Conservation (phyloP, 148 eudicot genomes). For the Fallopia convolvulus region DNA sequence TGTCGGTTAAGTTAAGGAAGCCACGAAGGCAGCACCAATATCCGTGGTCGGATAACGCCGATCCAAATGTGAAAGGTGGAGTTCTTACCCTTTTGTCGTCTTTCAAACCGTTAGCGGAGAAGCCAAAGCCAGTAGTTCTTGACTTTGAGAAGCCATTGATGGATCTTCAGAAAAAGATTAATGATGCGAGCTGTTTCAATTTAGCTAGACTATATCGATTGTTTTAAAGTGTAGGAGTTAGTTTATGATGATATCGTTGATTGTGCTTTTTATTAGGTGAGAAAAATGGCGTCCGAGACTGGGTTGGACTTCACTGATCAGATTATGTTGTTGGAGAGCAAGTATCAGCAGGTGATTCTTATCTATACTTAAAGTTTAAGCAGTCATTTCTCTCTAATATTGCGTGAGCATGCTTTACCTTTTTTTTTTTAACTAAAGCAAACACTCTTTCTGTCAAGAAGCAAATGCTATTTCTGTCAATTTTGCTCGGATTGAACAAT, state of each 20-base stretch:
- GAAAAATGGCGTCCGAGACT: slow-evolving; percentile 83
- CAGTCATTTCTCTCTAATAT: not conserved
- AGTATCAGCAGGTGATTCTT: slow-evolving; percentile 59
- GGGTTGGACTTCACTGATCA: slow-evolving; percentile 84
- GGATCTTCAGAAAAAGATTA: slow-evolving; percentile 54
- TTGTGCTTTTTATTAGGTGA: slow-evolving; percentile 36
- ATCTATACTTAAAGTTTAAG: not conserved
- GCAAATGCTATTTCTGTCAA: not conserved
- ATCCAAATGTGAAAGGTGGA: slow-evolving; percentile 75
- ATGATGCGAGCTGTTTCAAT: slow-evolving; percentile 38
- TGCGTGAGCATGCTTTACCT: not conserved
- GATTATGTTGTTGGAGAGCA: slow-evolving; percentile 56
- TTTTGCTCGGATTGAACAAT: not conserved
- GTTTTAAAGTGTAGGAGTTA: not conserved
- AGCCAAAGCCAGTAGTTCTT: slow-evolving; percentile 69
- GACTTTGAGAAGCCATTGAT: slow-evolving; percentile 44
- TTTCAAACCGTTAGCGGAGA: slow-evolving; percentile 77
- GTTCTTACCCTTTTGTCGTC: slow-evolving; percentile 50
- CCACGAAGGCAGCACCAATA: slow-evolving; percentile 65
- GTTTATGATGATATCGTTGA: not conserved
- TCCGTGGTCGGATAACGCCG: slow-evolving; percentile 88
- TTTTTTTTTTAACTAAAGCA: not conserved
- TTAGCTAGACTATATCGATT: not conserved
- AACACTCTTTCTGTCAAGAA: not conserved
- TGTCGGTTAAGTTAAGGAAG: slow-evolving; percentile 55